phyloP scores from a whole-genome alignment of 805 yeast species.

The Wickerhamiella dianesei region DNA sequence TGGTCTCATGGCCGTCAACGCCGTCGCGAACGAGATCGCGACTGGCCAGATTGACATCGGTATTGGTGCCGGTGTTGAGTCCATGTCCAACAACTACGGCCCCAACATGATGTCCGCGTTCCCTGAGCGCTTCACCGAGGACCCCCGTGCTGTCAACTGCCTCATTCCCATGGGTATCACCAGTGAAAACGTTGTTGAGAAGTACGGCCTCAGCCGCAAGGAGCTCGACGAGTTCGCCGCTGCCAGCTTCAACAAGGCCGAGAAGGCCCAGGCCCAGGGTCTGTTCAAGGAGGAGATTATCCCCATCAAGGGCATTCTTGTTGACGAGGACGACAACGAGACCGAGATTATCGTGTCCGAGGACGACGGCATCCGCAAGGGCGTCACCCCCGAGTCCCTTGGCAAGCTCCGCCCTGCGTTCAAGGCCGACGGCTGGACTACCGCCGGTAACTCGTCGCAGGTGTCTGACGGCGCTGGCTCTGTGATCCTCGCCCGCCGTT shows the following conservation, averaged over 20 bases:
- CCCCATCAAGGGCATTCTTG: conserved; percentile 55
- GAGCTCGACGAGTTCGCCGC: conserved; percentile 89
- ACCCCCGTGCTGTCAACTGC: conserved; percentile 52
- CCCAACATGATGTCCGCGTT: conserved; percentile 55
- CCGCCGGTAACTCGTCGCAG: conserved; percentile 95
- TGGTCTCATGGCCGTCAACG: conserved; percentile 81
- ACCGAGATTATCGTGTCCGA: conserved; percentile 39
- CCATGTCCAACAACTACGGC: conserved; percentile 87
- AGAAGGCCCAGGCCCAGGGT: conserved; percentile 52
- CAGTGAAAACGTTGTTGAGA: conserved; percentile 73
- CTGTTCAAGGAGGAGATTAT: conserved; percentile 79
- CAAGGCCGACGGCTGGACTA: conserved; percentile 68
- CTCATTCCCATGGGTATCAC: conserved; percentile 94
- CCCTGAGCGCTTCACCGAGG: conserved; percentile 31
- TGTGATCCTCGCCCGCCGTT: conserved; percentile 70
- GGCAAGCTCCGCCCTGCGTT: conserved; percentile 77
- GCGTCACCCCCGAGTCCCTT: conserved; percentile 67
- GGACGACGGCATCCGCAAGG: conserved; percentile 84
- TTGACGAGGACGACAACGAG: conserved; percentile 44
- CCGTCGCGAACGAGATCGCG: conserved; percentile 75
- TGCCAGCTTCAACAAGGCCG: conserved; percentile 72
- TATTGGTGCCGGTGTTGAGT: conserved; percentile 83
- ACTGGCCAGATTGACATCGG: conserved; percentile 87
- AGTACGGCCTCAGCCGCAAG: conserved; percentile 48
- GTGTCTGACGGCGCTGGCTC: conserved; percentile 94